Evolutionary conservation across 768 basidiomycete genomes (phyloP).

Genomic region (Mrakia gelida): DNA sequence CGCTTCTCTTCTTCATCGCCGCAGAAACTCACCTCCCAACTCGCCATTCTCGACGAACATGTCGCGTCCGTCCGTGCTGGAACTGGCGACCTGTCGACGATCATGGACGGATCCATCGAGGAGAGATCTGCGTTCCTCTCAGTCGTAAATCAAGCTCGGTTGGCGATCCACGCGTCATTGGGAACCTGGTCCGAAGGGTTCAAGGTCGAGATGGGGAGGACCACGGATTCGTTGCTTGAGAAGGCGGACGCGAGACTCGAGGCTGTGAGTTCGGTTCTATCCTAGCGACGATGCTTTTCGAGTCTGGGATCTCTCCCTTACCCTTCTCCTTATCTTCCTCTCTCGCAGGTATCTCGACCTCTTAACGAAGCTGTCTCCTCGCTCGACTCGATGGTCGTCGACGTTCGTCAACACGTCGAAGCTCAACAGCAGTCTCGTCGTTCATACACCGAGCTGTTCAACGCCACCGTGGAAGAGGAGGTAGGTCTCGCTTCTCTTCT

Average conservation of each 20-base stretch:
- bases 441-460: not conserved
- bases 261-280: not conserved
- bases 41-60: not conserved
- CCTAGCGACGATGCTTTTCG: not conserved
- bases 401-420: not conserved
- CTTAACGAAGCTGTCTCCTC: not conserved
- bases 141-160: not conserved
- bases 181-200: not conserved
- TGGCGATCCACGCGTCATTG: not conserved
- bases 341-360: not conserved
- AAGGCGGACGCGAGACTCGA: not conserved
- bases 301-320: not conserved
- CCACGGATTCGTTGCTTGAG: not conserved
- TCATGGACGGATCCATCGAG: not conserved
- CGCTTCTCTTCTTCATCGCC: not conserved
- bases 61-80: not conserved
- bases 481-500: not conserved
- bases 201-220: conserved; percentile 1
- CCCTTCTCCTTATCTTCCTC: no score
- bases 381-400: conserved; percentile 7
- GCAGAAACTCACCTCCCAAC: conserved; percentile 7
- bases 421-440: not conserved
- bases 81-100: not conserved
- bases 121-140: not conserved
- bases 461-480: conserved; percentile 13